Base-by-base conservation (phyloP, 345 rosid species). In the Hypericum perforatum region DNA sequence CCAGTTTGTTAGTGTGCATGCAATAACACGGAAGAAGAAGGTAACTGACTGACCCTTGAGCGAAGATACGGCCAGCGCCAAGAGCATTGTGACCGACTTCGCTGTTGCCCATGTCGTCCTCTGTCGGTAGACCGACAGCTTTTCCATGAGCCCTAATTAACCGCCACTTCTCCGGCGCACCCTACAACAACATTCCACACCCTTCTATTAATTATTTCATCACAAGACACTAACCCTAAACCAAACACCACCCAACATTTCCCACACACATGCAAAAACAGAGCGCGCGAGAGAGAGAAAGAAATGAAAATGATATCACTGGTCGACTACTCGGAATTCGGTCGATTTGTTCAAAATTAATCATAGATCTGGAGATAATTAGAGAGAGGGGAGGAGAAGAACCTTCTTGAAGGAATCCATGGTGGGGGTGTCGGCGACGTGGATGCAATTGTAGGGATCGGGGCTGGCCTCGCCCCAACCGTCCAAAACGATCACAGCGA, bases 61-160 rank as follows among this genome's bases (percentile, higher is more conserved):
- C 96, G 60, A 44, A 87, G 45, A 92, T 88, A 44, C 97, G 94
- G 41, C 98, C 98, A 58, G 98, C 95, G 10, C 97, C 95, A 12
- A 92, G 98, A 37, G 98, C 98, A 45, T 92, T 92, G 59, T 92
- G 98, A 58, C 98, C 98, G 13, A 88, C 98, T 70, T 92, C 98
- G 64, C 98, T 92, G 73, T 92, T 92, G 36, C 98, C 98, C 98
- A 88, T 88, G 68, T 92, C 98, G 68, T 92, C 98, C 9, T 92
- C 98, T 2, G 85, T 74, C 5, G 98, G 98, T 45, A 92, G 86
- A 38, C 98, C 98, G 14, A 88, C 98, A 1, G 98, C 95, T 41
- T 52, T 69, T 16, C 98, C 98, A 48, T 92, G 97, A 51, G 97
- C 98, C 72, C 59, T 85, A 62, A 92, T 63, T 75, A 92, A 64